Evolutionary conservation across 2,329 filamentous ascomycete genomes (phyloP), one percentile per base, ranked within the genome.

Genomic region (Cytospora mali): DNA sequence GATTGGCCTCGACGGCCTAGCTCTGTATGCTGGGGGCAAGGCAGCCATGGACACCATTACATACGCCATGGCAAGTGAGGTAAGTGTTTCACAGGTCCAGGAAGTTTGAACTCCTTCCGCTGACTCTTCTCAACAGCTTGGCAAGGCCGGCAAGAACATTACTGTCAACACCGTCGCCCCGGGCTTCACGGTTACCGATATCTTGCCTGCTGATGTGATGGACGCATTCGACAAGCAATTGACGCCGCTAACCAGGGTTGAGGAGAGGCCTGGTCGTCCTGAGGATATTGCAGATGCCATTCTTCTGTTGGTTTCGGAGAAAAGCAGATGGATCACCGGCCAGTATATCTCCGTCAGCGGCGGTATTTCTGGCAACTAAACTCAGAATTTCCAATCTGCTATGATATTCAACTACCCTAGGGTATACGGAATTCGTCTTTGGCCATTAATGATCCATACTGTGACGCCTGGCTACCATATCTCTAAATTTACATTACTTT

Each of bases 221-320:
- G 58, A 67, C 2, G 69, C 69, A 10, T 35, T 75, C 2, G 66
- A 66, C 6, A 52, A 50, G 16, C 52, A 64, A 1, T 55, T 74
- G 25, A 53, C 71, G 1, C 62, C 62, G 0, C 55, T 71, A 31
- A 75, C 74, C 0, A 68, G 75, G 48, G 72, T 73, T 1, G 77
- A 70, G 5, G 66, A 73, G n/a, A 64, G 76, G 0, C 51, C 71
- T 1, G 78, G 77, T 0, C 74, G 70, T 0, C 61, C 70, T 3
- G 74, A 74, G 21, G 79, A 81, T 59, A 71, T 81, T 49, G 79
- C 74, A 0, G 78, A 81, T 64, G 76, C 75, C 0, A 75, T 76
- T 28, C 62, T 79, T 28, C 62, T 79, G 51, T 59, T 80, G 3
- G 76, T 71, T 1, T 74, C 69, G 9, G 75, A 78, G 63, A 75